Evolutionary conservation across 2,329 filamentous ascomycete species (phyloP).

Genomic region (Balansia obtecta): DNA sequence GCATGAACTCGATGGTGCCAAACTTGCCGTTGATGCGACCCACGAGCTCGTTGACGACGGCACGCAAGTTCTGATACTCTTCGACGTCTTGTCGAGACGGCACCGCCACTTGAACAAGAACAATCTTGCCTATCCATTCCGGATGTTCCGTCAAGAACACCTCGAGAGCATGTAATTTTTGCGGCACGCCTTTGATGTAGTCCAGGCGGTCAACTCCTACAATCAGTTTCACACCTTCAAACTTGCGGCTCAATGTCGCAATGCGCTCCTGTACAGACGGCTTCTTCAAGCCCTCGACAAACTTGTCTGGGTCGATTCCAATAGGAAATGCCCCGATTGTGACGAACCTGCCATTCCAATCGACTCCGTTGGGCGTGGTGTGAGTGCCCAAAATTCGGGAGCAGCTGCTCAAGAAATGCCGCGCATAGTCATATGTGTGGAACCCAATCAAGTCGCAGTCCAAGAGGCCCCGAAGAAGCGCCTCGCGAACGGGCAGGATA

Average conservation of each 20-base stretch:
- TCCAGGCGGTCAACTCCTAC: slow-evolving; percentile 94
- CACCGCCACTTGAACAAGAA: slow-evolving; percentile 90
- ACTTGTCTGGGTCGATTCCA: slow-evolving; percentile 95
- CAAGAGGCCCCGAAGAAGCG: slow-evolving; percentile 74
- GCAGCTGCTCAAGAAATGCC: slow-evolving; percentile 93
- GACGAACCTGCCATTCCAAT: slow-evolving; percentile 78
- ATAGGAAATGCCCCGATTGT: slow-evolving; percentile 95
- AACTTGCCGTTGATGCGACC: slow-evolving; percentile 96
- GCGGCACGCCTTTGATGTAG: slow-evolving; percentile 97
- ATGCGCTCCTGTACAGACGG: slow-evolving; percentile 82
- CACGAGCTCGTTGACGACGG: slow-evolving; percentile 92
- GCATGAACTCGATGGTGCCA: slow-evolving; percentile 96
- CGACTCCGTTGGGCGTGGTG: slow-evolving; percentile 86
- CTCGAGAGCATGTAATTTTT: slow-evolving; percentile 92
- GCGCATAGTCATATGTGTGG: slow-evolving; percentile 98
- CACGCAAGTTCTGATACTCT: slow-evolving; percentile 91
- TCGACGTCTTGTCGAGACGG: slow-evolving; percentile 92
- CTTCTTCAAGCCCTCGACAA: slow-evolving; percentile 76
- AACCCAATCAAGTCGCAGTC: slow-evolving; percentile 95
- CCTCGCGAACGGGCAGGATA: slow-evolving; percentile 84
- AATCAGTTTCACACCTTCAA: slow-evolving; percentile 90
- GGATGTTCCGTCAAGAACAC: slow-evolving; percentile 95
- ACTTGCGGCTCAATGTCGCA: slow-evolving; percentile 72
- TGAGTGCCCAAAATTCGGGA: slow-evolving; percentile 73
- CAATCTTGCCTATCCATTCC: slow-evolving; percentile 95